Base-by-base conservation (phyloP, 2,329 filamentous ascomycete genomes). In the Cyclaneusma minus region DNA sequence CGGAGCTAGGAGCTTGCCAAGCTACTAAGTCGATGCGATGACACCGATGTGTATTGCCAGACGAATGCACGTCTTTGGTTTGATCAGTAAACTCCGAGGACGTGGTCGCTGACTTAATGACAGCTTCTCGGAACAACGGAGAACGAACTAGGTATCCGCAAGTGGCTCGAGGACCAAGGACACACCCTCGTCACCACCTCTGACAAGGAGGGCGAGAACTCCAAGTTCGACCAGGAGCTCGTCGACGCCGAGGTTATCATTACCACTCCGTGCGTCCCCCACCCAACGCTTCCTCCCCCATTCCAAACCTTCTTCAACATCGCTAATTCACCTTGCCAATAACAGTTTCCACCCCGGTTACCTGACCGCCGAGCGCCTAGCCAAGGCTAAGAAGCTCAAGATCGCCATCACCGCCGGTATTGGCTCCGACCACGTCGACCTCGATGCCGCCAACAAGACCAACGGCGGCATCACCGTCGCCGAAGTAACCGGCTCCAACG, bases 321-420 rank as follows among this genome's bases (percentile, higher is more conserved):
- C 26, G 11, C 16, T 6, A 19, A 3, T 11, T 11, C 17, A 10
- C 43, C 41, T 43, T 27, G 17, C 25, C 21, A 22, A 14, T 22
- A 3, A 29, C 43, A 91, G 82, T 51, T 95, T 95, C 77, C 87
- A 95, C 66, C 87, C 87, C 29, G 89, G 87, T 39, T 98, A 98
- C 67, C 78, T 98, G 32, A 95, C 81, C 25, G 83, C 82, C 29
- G 87, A 95, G 64, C 85, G 89, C 50, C 74, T 98, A 30, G 83
- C 83, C 47, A 92, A 89, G 65, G 89, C 89, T 42, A 95, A 95
- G 79, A 95, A 98, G 32, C 79, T 98, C 48, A 95, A 95, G 74
- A 65, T 98, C 35, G 87, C 87, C 53, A 61, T 98, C 55, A 98
- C 89, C 27, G 89, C 89, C 44, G 89, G 89, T 64, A 93, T 98